phyloP scores from a whole-genome alignment of 192 early-diverging fungal genomes.

The Coemansia sp. region DNA sequence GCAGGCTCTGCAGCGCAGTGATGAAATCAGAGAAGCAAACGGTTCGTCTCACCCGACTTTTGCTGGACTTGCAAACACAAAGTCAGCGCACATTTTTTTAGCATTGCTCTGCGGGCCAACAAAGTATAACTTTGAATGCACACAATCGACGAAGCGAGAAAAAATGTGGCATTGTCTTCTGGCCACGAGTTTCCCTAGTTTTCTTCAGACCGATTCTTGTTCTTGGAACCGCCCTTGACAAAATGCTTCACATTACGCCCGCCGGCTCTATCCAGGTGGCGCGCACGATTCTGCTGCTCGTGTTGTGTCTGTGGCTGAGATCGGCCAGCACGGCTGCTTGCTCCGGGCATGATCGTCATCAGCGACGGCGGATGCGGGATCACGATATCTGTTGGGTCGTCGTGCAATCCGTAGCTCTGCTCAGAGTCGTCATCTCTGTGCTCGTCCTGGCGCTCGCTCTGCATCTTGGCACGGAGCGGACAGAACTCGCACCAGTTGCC shows the following conservation, averaged over 20 bases:
- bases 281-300: background rate
- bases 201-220: background rate
- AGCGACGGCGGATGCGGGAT: conserved; percentile 50
- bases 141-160: background rate
- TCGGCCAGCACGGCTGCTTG: conserved; percentile 4
- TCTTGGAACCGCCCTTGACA: conserved; percentile 1
- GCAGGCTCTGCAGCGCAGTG: too few relatives aligned
- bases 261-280: background rate
- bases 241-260: conserved; percentile 3
- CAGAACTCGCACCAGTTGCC: conserved; percentile 53
- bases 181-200: background rate
- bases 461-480: conserved; percentile 28
- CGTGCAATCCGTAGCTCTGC: conserved; percentile 43
- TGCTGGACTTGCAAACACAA: too few relatives aligned
- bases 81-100: too few relatives aligned
- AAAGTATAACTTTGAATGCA: background rate
- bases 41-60: too few relatives aligned
- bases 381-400: conserved; percentile 45
- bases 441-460: background rate
- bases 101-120: background rate
- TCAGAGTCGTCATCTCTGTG: conserved; percentile 2
- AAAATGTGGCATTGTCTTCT: background rate
- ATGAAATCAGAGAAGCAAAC: too few relatives aligned
- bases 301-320: background rate
- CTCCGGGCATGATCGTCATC: conserved; percentile 20